Evolutionary conservation across 768 basidiomycete species (phyloP), one percentile per base, ranked within the genome.

Genomic region (Hortiboletus flavorubellus): DNA sequence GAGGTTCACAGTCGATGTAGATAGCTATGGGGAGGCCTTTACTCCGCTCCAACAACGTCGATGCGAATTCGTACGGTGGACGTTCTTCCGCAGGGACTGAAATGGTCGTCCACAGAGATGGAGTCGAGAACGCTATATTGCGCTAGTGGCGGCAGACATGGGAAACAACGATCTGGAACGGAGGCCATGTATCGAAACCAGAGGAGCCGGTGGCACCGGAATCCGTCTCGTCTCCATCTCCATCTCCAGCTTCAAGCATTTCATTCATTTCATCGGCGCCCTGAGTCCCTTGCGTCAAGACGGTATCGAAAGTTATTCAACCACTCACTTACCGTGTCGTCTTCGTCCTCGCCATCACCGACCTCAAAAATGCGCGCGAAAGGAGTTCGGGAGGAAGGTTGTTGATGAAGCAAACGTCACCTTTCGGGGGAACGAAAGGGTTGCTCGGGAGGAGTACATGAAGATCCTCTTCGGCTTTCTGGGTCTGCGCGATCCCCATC

Each of bases 381-480:
- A 86, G 75, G 33, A 85, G 70, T 60, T 86, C 84, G 16, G 77
- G 76, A 3, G 83, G 82, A 14, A 86, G 75, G 35, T 72, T 69
- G 51, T 83, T 80, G 33, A 85, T 73, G 1, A 76, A 80, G 58
- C 80, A 83, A 47, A 54, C 30, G 14, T 53, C 52, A 2, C 74
- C 72, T 26, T 66, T 66, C 0, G 79, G 81, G 10, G 81, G 78
- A 30, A 75, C 64, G 52, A 72, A 81, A 1, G 79, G 80, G 54
- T 80, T 80, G 62, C 80, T 75, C 21, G 63, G 57, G 33, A 78
- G 73, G 8, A 67, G 66, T 34, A 76, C 16, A 5, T 45, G 42
- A 23, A 37, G 10, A 15, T 51, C 45, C 29, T 50, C n/a, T 37
- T 49, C 51, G 2, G 26, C 11, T 35, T 49, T 16, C 21, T 58